These are phyloP conservation scores for Hymenoscyphus fructigenus DNA, from an alignment of 2,329 filamentous ascomycete genomes.

Conservation along the genomic window DNA sequence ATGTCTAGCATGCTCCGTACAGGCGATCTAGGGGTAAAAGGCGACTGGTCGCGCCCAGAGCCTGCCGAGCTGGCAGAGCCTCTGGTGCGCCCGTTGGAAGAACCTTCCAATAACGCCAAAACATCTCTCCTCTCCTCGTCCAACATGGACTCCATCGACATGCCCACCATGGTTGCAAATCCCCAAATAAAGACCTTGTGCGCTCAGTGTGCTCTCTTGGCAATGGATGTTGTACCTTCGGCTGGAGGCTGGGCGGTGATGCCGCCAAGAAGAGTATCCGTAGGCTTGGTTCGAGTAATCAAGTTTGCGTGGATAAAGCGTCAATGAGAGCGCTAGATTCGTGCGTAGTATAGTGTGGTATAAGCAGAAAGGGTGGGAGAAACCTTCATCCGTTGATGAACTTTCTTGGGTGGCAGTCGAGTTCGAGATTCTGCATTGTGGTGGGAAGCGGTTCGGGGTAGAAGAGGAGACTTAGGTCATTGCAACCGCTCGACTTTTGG, in stretches of 20 bases:
- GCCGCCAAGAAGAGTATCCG: conserved; percentile 18
- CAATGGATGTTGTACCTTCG: conserved; percentile 14
- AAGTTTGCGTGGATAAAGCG: neutral
- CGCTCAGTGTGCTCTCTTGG: conserved; percentile 17
- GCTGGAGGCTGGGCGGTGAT: conserved; percentile 11
- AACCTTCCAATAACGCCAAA: conserved; percentile 60
- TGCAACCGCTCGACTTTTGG: conserved; percentile 23
- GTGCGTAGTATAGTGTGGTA: neutral
- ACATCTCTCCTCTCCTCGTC: conserved; percentile 77
- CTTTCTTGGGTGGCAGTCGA: conserved; percentile 34
- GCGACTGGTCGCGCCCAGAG: conserved; percentile 50
- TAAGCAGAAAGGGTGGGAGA: conserved; percentile 17
- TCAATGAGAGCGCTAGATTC: neutral
- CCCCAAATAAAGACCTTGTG: conserved; percentile 11
- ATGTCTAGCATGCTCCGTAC: conserved; percentile 59
- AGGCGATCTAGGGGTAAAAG: conserved; percentile 61
- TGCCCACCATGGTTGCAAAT: conserved; percentile 27
- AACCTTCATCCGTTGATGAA: conserved; percentile 36
- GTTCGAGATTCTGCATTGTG: conserved; percentile 38
- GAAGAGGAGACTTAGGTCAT: conserved; percentile 31
- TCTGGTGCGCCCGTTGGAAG: conserved; percentile 21
- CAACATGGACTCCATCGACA: conserved; percentile 70
- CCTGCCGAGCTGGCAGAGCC: conserved; percentile 35
- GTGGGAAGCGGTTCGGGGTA: conserved; percentile 20
- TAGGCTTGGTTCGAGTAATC: conserved; percentile 7